These are phyloP conservation scores for Plantago major DNA, from an alignment of 257 asterid genomes.

Conservation along the genomic window DNA sequence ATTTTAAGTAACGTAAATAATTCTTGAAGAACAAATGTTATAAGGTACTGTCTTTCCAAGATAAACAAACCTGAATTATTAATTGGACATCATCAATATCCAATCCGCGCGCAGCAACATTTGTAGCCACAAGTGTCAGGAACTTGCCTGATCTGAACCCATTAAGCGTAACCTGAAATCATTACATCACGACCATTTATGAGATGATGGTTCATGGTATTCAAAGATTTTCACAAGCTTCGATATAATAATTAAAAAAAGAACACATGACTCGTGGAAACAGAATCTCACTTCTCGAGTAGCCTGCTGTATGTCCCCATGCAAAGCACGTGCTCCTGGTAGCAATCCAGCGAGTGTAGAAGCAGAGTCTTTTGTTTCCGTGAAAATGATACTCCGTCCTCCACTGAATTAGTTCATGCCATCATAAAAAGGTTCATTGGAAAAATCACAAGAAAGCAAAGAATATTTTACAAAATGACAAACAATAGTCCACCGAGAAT, in stretches of 20 bases:
- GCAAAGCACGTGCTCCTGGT: slow-evolving; percentile 97
- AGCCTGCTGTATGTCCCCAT: slow-evolving; percentile 97
- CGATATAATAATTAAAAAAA: not conserved
- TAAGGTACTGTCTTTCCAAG: not conserved
- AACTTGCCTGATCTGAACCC: slow-evolving; percentile 95
- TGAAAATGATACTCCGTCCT: slow-evolving; percentile 87
- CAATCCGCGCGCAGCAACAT: slow-evolving; percentile 96
- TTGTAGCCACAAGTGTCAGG: slow-evolving; percentile 80
- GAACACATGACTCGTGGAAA: not conserved
- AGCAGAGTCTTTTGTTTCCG: slow-evolving; percentile 87
- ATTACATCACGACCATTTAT: not conserved
- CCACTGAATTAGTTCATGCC: slow-evolving; percentile 47
- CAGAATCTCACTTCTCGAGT: slow-evolving; percentile 75
- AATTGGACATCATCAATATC: slow-evolving; percentile 95
- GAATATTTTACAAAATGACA: not conserved
- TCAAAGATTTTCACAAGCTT: not conserved
- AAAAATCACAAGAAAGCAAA: slow-evolving; percentile 6
- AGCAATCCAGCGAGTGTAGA: slow-evolving; percentile 90
- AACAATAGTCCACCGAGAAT: not conserved
- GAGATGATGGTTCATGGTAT: not conserved
- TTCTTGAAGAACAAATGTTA: not conserved
- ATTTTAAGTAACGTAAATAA: slow-evolving; percentile 3
- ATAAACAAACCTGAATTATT: slow-evolving; percentile 70
- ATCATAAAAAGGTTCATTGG: slow-evolving; percentile 10
- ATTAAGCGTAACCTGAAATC: slow-evolving; percentile 69